Conservation (phyloP, 129 eudicot genomes). For the Saposhnikovia divaricata region DNA sequence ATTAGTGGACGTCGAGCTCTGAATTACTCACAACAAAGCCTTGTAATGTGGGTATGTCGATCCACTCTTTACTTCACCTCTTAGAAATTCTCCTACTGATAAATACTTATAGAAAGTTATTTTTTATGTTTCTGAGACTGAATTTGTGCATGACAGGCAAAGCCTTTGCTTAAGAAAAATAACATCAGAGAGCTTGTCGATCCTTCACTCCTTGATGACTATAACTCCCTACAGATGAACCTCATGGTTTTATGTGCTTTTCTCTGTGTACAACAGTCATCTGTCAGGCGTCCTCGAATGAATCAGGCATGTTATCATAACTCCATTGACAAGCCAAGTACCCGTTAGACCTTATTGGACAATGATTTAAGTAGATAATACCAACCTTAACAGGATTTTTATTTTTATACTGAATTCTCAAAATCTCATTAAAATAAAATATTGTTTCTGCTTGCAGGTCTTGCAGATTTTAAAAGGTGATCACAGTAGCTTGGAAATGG, state of each 20-base stretch:
- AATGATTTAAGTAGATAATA: background rate
- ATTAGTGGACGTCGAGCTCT: conserved; percentile 82
- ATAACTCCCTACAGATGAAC: conserved; percentile 52
- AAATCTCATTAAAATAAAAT: too few relatives aligned
- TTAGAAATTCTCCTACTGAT: background rate
- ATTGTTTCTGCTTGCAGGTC: conserved; percentile 33
- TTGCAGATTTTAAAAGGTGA: conserved; percentile 65
- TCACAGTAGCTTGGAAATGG: conserved; percentile 56
- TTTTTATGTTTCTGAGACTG: background rate
- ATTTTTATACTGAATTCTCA: background rate
- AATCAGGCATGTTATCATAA: conserved; percentile 45
- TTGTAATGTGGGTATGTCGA: conserved; percentile 78
- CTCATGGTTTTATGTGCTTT: conserved; percentile 72
- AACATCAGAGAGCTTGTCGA: conserved; percentile 64
- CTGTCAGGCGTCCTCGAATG: conserved; percentile 78
- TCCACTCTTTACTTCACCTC: background rate
- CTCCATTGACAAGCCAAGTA: background rate
- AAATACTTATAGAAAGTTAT: background rate
- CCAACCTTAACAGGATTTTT: background rate
- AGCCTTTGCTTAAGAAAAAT: conserved; percentile 73
- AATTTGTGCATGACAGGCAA: conserved; percentile 43
- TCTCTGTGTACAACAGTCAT: conserved; percentile 67
- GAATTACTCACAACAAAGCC: conserved; percentile 86
- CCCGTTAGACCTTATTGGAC: background rate
- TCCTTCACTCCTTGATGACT: conserved; percentile 47